Conservation (phyloP, 1,284 basidiomycete genomes). For the Tausonia pullulans region DNA sequence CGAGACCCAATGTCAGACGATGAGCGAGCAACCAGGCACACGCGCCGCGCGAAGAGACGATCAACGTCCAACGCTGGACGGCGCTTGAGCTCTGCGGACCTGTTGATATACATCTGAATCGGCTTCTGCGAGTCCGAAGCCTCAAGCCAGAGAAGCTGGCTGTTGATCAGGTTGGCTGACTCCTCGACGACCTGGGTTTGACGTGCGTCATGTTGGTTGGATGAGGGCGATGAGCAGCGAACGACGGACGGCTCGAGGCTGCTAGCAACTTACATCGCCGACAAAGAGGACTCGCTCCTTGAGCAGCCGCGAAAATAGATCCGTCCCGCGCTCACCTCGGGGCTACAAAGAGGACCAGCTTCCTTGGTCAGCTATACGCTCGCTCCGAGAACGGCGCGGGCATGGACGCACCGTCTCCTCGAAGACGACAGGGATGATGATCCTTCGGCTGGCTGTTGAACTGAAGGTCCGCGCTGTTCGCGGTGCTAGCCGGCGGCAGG, state of each 20-base stretch:
- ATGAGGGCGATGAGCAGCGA: too few species aligned
- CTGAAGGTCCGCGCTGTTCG: background rate
- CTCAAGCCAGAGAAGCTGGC: constrained; percentile 26
- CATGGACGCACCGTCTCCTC: background rate
- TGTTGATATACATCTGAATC: constrained; percentile 25
- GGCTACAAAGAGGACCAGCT: constrained; percentile 14
- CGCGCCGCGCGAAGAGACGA: background rate
- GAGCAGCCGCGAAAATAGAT: constrained; percentile 24
- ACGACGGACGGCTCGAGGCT: background rate
- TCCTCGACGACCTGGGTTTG: constrained; percentile 21
- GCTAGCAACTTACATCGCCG: constrained; percentile 14
- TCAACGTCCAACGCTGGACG: background rate
- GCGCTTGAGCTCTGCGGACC: background rate
- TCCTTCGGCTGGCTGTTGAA: background rate
- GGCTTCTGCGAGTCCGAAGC: constrained; percentile 22
- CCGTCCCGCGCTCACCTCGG: constrained; percentile 22
- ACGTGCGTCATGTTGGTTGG: background rate
- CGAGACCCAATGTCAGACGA: too few species aligned
- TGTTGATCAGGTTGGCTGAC: constrained; percentile 21
- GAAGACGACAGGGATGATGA: constrained; percentile 6
- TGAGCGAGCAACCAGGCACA: too few species aligned
- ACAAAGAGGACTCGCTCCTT: constrained; percentile 26
- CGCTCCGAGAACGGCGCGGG: background rate
- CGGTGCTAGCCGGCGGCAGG: background rate
- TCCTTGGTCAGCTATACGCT: background rate